These are phyloP conservation scores for Picochlorum sp. DNA, from an alignment of 139 green algal species.

Conservation along the genomic window DNA sequence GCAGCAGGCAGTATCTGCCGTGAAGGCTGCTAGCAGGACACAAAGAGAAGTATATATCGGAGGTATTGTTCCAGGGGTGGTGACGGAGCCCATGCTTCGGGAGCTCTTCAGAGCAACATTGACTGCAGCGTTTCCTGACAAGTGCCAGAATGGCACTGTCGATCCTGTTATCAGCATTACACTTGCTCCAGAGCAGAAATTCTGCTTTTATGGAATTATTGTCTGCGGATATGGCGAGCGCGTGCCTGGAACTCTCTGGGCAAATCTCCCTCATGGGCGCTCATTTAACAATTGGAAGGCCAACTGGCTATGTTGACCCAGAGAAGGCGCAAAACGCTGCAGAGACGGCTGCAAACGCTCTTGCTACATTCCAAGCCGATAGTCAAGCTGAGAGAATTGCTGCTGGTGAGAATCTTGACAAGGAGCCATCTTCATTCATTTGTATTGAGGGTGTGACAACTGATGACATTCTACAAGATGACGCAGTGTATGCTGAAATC, in stretches of 20 bases:
- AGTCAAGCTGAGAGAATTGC: background rate
- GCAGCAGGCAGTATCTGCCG: conserved; percentile 63
- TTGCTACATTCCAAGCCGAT: conserved; percentile 41
- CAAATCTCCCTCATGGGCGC: conserved; percentile 69
- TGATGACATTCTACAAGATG: conserved; percentile 39
- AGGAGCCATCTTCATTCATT: conserved; percentile 31
- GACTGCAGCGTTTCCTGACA: conserved; percentile 49
- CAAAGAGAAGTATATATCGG: conserved; percentile 76
- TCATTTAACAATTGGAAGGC: conserved; percentile 66
- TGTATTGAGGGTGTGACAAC: conserved; percentile 47
- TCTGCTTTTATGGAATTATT: conserved; percentile 83
- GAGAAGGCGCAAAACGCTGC: conserved; percentile 45
- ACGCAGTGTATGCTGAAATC: conserved; percentile 55
- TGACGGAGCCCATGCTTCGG: conserved; percentile 55
- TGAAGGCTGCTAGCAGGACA: conserved; percentile 58
- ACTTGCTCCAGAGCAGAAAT: conserved; percentile 53
- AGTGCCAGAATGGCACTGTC: conserved; percentile 25
- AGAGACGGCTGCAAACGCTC: conserved; percentile 34
- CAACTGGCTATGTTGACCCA: conserved; percentile 78
- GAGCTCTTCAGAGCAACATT: conserved; percentile 76
- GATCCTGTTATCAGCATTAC: conserved; percentile 60
- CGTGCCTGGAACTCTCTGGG: conserved; percentile 67
- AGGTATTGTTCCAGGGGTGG: conserved; percentile 58
- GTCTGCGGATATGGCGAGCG: conserved; percentile 71
- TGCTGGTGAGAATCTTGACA: background rate